Evolutionary conservation across 345 rosid species (phyloP), one percentile per base, ranked within the genome.

Genomic region (Zanthoxylum bungeanum): DNA sequence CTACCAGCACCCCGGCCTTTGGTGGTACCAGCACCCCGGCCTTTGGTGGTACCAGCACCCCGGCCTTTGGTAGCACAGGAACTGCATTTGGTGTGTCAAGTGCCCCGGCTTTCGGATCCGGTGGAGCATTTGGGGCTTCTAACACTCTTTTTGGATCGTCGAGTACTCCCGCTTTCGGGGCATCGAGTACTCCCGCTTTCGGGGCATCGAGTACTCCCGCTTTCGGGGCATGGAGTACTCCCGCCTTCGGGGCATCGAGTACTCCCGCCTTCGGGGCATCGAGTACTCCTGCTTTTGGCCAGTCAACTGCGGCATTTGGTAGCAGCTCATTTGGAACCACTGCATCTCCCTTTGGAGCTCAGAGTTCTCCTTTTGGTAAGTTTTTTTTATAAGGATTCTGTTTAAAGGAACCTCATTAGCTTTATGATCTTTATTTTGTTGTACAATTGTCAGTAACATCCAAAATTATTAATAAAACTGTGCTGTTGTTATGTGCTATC

Each of bases 281-380:
- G 33, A 85, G 82, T 66, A 51, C 84, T 74, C 87, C 93, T 53
- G 82, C 89, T 70, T 92, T 92, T 78, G 97, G 88, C 60, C 98
- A 92, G 68, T 80, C 97, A 65, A 56, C 83, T 30, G 72, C 98
- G 52, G 80, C 92, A 37, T 93, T 96, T 87, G 88, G 90, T 64
- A 87, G 91, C 81, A 88, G 81, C 66, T 76, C 89, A 62, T 93
- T 93, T 77, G 92, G 86, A 50, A 75, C 84, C 34, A 72, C 79
- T 62, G 49, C 86, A 59, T 76, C 97, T 68, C 78, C 89, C 59
- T 89, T 90, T 71, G 93, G 93, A 73, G 80, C 85, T 37, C 98
- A 88, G 79, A 85, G 85, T 78, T 87, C 83, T 73, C 75, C 91
- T 56, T 91, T 85, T 64, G 91, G 90, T 88, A 60, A 78, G 90